Evolutionary conservation across 495 filamentous ascomycete species (phyloP), one percentile per base, ranked within the genome.

Genomic region (Cladorrhinum samala): DNA sequence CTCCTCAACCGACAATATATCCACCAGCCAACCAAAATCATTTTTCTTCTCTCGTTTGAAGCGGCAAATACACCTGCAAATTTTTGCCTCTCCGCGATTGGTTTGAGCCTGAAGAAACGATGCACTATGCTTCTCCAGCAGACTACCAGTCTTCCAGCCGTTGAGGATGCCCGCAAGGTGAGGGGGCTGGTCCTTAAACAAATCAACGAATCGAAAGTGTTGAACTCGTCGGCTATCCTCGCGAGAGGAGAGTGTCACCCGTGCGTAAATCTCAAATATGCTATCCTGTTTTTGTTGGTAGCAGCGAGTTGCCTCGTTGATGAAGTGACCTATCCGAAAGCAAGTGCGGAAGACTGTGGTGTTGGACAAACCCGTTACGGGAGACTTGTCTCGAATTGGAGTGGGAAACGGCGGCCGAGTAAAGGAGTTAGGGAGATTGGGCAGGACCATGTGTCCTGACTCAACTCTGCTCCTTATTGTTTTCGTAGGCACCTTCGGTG

Each of bases 311-410:
- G 72, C 74, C 39, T 73, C 66, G 33, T 74, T 58, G 59, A 84
- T 51, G 40, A 83, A 73, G 50, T 82, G 76, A 16, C 78, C 81
- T 42, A 82, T 72, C 7, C 80, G 77, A 60, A 87, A 87, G 55
- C 81, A 85, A 2, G 76, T 80, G 33, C 80, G 75, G 3, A 84
- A 65, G 11, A 76, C 40, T 2, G 58, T 68, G 13, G 65, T 52
- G 33, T 74, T 59, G 1, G 77, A 75, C 17, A 82, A 56, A 11
- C 82, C 80, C 1, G 73, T 56, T 25, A 86, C 67, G 0, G 71
- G 72, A 21, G 74, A 77, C 17, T 79, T 76, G 56, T 82, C 78
- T 1, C 65, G 66, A 19, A 79, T 58, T 9, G 64, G 68, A 9
- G 41, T 37, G 17, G 80, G 82, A 56, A 82, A 83, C 0, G 70